Evolutionary conservation across 805 yeast species (phyloP).

Genomic region (Metschnikowia picachoensis): DNA sequence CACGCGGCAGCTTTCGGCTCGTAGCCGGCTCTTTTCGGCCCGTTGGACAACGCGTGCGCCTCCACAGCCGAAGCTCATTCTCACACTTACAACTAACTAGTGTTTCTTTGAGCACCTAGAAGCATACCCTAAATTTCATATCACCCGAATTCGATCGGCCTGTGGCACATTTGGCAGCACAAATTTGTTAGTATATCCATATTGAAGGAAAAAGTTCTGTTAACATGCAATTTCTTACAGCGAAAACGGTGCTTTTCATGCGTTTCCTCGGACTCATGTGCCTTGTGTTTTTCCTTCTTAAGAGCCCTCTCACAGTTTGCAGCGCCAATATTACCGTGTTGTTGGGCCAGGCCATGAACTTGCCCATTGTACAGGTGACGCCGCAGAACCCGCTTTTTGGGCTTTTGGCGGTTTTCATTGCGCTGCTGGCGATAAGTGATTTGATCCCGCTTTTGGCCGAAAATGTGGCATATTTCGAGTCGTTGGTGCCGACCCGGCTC

Average conservation of each 20-base stretch:
- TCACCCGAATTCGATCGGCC: too few species aligned
- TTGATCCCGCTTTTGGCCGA: conserved; percentile 45
- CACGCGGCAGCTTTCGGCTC: too few species aligned
- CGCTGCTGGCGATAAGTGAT: conserved; percentile 47
- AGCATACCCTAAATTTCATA: too few species aligned
- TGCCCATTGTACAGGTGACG: conserved; percentile 32
- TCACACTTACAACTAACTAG: too few species aligned
- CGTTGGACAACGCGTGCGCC: too few species aligned
- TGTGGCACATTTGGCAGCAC: too few species aligned
- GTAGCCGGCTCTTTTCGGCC: too few species aligned
- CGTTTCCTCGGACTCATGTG: conserved; percentile 45
- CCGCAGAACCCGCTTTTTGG: conserved; percentile 47
- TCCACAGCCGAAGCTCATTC: too few species aligned
- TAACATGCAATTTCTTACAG: conserved; percentile 49
- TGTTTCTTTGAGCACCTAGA: too few species aligned
- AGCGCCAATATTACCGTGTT: conserved; percentile 47
- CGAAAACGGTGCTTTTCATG: conserved; percentile 44
- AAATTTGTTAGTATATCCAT: too few species aligned
- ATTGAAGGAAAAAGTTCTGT: too few species aligned
- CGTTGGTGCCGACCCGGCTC: conserved; percentile 57
- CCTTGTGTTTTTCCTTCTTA: conserved; percentile 44
- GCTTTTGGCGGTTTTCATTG: conserved; percentile 43
- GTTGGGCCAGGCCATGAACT: conserved; percentile 57
- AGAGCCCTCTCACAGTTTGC: conserved; percentile 43
- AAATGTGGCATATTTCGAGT: conserved; percentile 51